These are phyloP conservation scores for Eucalyptus tenuipes DNA, from an alignment of 345 rosid genomes.

Conservation along the genomic window DNA sequence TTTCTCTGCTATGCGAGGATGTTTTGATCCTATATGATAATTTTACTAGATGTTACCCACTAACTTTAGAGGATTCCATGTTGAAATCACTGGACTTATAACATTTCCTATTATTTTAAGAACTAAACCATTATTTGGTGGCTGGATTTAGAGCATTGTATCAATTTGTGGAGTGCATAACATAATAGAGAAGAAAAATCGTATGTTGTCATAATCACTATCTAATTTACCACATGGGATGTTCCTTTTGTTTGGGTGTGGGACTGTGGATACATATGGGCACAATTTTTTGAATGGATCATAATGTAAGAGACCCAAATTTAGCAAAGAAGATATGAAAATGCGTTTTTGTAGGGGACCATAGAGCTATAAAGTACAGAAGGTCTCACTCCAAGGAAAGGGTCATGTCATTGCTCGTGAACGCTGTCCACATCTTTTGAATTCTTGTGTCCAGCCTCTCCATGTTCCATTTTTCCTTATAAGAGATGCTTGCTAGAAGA, in stretches of 20 bases:
- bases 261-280: not conserved
- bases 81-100: not conserved
- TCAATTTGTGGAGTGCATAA: not conserved
- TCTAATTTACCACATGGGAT: not conserved
- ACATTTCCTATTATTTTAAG: not conserved
- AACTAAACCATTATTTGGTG: not conserved
- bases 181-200: not conserved
- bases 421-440: not conserved
- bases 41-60: not conserved
- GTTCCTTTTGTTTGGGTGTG: not conserved
- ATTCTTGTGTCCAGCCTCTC: not conserved
- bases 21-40: not conserved
- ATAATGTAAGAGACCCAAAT: not conserved
- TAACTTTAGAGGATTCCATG: not conserved
- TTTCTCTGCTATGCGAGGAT: not conserved
- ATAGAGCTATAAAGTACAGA: not conserved
- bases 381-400: not conserved
- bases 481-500: not conserved
- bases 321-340: not conserved
- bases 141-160: not conserved
- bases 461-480: not conserved
- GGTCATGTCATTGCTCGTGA: not conserved
- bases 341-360: not conserved
- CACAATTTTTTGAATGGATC: not conserved
- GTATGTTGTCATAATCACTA: not conserved